These are phyloP conservation scores for Naganishia kalamii DNA, from an alignment of 768 basidiomycete genomes.

Conservation along the genomic window DNA sequence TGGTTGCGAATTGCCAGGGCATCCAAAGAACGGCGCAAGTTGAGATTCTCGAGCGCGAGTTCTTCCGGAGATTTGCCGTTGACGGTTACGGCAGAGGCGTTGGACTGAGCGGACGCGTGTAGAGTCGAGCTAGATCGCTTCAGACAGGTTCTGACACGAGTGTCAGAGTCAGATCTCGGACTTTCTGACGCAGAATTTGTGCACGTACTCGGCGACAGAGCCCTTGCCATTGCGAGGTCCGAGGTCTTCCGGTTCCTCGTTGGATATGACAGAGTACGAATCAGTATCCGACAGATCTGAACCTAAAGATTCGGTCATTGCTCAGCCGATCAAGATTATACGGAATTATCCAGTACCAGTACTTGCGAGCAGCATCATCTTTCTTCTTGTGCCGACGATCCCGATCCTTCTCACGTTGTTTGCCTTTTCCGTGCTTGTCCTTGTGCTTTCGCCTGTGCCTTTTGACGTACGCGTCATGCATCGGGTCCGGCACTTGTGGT, in stretches of 20 bases:
- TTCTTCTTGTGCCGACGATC: neutral
- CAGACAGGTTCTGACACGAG: neutral
- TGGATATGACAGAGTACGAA: conserved; percentile 23
- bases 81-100: neutral
- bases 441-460: conserved; percentile 21
- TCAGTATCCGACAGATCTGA: conserved; percentile 32
- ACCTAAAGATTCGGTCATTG: conserved; percentile 6
- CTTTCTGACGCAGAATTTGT: neutral
- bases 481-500: conserved; percentile 1
- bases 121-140: conserved; percentile 1
- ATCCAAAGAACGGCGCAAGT: conserved; percentile 39
- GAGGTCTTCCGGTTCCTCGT: neutral
- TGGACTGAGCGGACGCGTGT: neutral
- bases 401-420: neutral
- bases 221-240: neutral
- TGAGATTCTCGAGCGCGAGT: conserved; percentile 39
- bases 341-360: too few species aligned
- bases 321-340: too few species aligned
- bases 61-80: conserved; percentile 42
- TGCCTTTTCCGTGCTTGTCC: neutral
- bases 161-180: neutral
- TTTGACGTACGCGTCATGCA: conserved; percentile 15
- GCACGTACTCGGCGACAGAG: neutral
- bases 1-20: conserved; percentile 37
- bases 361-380: neutral